Percentiles rank a stretch among this genome's conserved stretches.
Conservation (phyloP, 768 basidiomycete species). For the Tephrocybe sp. region DNA sequence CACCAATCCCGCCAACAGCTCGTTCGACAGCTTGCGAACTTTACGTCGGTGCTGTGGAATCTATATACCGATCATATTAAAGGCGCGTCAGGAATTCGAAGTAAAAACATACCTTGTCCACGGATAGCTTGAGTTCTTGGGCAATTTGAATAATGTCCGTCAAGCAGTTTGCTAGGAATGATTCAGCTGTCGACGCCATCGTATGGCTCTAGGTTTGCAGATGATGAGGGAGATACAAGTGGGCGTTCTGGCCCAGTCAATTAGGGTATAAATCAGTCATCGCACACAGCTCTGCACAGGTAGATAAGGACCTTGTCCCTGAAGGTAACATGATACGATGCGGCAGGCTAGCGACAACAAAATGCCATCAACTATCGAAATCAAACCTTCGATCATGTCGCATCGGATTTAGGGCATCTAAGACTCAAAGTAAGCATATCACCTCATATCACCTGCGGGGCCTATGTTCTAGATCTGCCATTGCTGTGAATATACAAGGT, state of each 20-base stretch:
- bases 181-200: conserved; percentile 1
- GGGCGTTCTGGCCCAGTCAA: too few species aligned
- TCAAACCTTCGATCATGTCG: not conserved
- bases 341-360: too few species aligned
- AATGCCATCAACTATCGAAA: not conserved
- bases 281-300: too few species aligned
- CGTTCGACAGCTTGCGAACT: conserved; percentile 8
- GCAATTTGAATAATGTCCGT: conserved; percentile 5
- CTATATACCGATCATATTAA: not conserved
- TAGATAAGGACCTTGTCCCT: too few species aligned
- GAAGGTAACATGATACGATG: too few species aligned
- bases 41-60: conserved; percentile 11
- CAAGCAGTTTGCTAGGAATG: not conserved
- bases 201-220: not conserved
- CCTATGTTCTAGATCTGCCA: too few species aligned
- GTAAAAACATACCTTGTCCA: conserved; percentile 8
- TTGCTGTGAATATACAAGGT: too few species aligned
- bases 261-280: too few species aligned
- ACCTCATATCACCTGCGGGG: too few species aligned
- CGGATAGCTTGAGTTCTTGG: conserved; percentile 10
- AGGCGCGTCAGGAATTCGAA: not conserved
- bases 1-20: conserved; percentile 5
- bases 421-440: too few species aligned
- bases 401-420: not conserved
- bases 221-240: too few species aligned